phyloP scores from a whole-genome alignment of 306 rosid species.

The Mimosa bimucronata region DNA sequence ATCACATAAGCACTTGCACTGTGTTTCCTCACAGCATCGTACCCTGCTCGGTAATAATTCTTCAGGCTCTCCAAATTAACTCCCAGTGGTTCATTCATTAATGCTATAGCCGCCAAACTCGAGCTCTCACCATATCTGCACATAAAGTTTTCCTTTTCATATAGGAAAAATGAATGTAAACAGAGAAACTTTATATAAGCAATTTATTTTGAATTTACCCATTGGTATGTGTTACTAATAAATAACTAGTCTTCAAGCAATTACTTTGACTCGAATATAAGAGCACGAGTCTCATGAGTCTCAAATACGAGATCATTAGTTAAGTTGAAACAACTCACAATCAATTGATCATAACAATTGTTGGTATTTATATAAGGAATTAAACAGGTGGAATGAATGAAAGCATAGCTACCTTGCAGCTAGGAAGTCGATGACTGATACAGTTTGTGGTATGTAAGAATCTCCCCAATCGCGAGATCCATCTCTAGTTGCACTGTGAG shows the following conservation, averaged over 20 bases:
- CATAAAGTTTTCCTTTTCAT: background rate
- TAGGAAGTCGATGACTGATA: slow-evolving; percentile 57
- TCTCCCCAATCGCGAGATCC: slow-evolving; percentile 64
- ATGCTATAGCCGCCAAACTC: slow-evolving; percentile 52
- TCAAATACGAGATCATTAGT: too few relatives aligned
- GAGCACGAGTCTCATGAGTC: too few relatives aligned
- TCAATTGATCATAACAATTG: too few relatives aligned
- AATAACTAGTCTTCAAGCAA: too few relatives aligned
- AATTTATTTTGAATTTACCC: background rate
- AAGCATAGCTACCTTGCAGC: slow-evolving; percentile 47
- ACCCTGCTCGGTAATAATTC: slow-evolving; percentile 50
- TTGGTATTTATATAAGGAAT: too few relatives aligned
- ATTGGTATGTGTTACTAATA: too few relatives aligned
- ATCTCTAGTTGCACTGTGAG: slow-evolving; percentile 67
- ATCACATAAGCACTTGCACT: slow-evolving; percentile 52
- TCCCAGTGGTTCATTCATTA: slow-evolving; percentile 66
- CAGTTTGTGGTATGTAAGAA: slow-evolving; percentile 50
- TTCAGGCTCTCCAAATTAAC: slow-evolving; percentile 49
- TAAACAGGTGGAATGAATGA: background rate
- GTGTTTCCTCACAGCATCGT: slow-evolving; percentile 56
- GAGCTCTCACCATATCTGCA: slow-evolving; percentile 50
- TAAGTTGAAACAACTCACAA: too few relatives aligned
- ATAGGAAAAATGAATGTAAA: background rate
- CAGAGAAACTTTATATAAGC: background rate
- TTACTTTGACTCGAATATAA: too few relatives aligned